These are phyloP conservation scores for Hypholoma fasciculare DNA, from an alignment of 768 basidiomycete species.

Conservation along the genomic window DNA sequence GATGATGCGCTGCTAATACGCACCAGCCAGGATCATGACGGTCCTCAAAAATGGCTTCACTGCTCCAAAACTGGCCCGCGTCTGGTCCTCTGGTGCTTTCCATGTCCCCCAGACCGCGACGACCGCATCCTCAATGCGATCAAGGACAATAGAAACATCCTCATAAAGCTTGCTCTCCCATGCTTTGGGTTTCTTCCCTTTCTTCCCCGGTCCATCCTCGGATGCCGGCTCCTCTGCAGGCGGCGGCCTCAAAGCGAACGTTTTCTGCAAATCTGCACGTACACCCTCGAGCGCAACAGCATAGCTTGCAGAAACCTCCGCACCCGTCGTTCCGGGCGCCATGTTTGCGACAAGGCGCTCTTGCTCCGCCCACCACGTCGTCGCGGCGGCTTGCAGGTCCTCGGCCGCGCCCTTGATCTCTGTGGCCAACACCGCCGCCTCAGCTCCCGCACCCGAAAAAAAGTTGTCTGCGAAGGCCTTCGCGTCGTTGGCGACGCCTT, in stretches of 20 bases:
- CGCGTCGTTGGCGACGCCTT: too few species aligned
- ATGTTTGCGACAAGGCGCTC: too few species aligned
- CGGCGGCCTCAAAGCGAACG: background rate
- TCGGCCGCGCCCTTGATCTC: too few species aligned
- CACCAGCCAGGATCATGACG: constrained; percentile 15
- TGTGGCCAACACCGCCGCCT: too few species aligned
- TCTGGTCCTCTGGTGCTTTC: constrained; percentile 21
- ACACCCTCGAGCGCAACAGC: background rate
- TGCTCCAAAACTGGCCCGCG: constrained; percentile 13
- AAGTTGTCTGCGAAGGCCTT: too few species aligned
- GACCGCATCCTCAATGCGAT: constrained; percentile 21
- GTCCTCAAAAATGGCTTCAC: constrained; percentile 20
- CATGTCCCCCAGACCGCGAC: constrained; percentile 14
- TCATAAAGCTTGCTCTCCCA: background rate
- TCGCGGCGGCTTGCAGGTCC: too few species aligned
- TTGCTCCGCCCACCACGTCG: too few species aligned
- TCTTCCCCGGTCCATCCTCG: background rate
- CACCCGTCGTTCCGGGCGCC: too few species aligned
- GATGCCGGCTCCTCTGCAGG: background rate
- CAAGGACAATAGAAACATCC: constrained; percentile 8
- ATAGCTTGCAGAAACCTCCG: too few species aligned
- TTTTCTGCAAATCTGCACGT: background rate
- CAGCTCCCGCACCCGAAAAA: too few species aligned
- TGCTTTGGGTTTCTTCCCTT: background rate
- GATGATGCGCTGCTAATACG: background rate